Base-by-base conservation (phyloP, 345 rosid genomes). In the Mallotus nudiflorus region DNA sequence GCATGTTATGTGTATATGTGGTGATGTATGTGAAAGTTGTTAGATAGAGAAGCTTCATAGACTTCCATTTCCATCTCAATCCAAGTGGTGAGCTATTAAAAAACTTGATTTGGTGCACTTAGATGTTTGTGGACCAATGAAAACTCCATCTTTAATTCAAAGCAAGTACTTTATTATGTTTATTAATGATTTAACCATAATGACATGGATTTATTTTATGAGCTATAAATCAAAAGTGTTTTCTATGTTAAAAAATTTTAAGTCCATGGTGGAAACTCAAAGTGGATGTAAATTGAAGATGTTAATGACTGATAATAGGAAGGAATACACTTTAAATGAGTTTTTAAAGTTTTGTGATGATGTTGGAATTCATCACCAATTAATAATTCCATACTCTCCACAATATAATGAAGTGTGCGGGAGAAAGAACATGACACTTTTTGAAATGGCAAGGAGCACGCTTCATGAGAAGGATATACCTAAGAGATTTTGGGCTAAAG, bases 71-170 rank as follows among this genome's bases (percentile, higher is more conserved):
- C 33, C 61, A 11, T 0, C 5, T 0, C 0, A 4, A 8, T 1
- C 0, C 1, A 11, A n/a, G 0, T 40, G 64, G 46, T 19, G 37
- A 7, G 46, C 37, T 0, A n/a, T 0, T 0, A 2, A 31, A 0
- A 64, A 25, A 13, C 16, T 65, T 0, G 12, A 65, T 12, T 15
- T 57, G 8, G 51, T 55, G 0, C 66, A 73, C 25, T 14, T 20
- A 0, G 18, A 73, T 8, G 2, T 66, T 0, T 73, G 16, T 73
- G 60, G 60, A 6, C 60, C 57, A 11, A 73, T 73, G 9, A 42
- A 28, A 2, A 65, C 59, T 3, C 0, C 51, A 0, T 29, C 60
- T 0, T 48, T 50, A 5, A 20, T 5, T 15, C 45, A 18, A 3
- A 27, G 15, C 24, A 0, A 6, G 4, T 60, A 48, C 18, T 65